Conservation (phyloP, 495 filamentous ascomycete genomes). For the Collariella sp. region DNA sequence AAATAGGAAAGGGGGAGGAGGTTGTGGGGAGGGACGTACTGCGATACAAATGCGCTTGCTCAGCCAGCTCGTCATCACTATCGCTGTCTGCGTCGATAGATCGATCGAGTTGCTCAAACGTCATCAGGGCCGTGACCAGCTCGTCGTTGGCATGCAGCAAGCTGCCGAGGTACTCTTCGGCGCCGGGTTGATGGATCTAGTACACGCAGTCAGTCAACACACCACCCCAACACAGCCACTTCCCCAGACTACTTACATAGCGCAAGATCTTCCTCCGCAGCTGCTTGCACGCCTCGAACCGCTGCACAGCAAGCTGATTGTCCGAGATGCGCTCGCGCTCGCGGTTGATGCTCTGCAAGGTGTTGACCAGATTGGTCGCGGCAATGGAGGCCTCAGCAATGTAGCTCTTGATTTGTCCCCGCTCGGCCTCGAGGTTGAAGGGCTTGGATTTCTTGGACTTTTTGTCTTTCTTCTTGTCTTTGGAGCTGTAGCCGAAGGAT, state of each 20-base stretch:
- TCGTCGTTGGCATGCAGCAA: constrained; percentile 77
- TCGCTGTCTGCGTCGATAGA: constrained; percentile 96
- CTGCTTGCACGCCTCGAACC: constrained; percentile 79
- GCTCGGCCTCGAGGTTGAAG: constrained; percentile 84
- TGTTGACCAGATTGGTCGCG: constrained; percentile 83
- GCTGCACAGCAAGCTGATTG: constrained; percentile 61
- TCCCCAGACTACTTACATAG: constrained; percentile 47
- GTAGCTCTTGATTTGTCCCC: constrained; percentile 68
- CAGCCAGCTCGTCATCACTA: constrained; percentile 62
- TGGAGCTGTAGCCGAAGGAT: constrained; percentile 16
- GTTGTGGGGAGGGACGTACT: constrained; percentile 25
- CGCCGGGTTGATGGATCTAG: constrained; percentile 75
- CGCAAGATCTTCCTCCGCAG: constrained; percentile 75
- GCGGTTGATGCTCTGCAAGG: constrained; percentile 81
- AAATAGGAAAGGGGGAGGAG: background rate
- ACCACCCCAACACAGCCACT: too few relatives aligned
- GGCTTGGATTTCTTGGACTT: constrained; percentile 45
- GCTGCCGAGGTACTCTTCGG: constrained; percentile 70
- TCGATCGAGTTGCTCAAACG: constrained; percentile 89
- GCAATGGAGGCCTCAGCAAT: constrained; percentile 82
- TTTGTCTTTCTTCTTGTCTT: constrained; percentile 43
- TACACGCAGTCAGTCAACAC: background rate
- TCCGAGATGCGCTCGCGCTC: constrained; percentile 83
- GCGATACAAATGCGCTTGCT: constrained; percentile 47
- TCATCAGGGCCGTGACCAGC: constrained; percentile 84